A percentile compares a stretch with the other conserved stretches of the same genome.
These are phyloP conservation scores for Neurospora sp. DNA, from an alignment of 495 filamentous ascomycete species.

Conservation along the genomic window DNA sequence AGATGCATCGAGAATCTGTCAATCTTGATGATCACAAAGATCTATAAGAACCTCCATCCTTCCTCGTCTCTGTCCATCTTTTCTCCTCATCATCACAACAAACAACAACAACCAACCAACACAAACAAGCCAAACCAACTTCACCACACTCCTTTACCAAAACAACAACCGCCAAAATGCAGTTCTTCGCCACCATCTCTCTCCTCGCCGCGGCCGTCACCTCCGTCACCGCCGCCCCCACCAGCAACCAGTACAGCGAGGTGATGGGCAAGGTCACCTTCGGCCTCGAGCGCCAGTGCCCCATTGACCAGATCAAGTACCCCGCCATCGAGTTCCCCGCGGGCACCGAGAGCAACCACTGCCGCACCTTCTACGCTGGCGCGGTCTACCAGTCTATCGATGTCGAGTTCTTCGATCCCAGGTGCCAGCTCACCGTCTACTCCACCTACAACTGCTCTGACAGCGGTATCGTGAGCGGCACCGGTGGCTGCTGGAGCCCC, in stretches of 20 bases:
- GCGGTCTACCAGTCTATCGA: neutral
- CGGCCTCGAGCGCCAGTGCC: slow-evolving; percentile 61
- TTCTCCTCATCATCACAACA: neutral
- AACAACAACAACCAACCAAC: neutral
- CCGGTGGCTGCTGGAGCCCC: slow-evolving; percentile 3
- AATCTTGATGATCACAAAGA: neutral
- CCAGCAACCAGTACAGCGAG: slow-evolving; percentile 10
- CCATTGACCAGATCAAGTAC: slow-evolving; percentile 36
- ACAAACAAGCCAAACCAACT: neutral
- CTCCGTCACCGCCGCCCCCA: neutral
- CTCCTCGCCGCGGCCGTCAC: neutral
- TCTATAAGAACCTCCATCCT: neutral
- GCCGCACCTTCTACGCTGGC: slow-evolving; percentile 4
- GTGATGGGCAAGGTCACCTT: slow-evolving; percentile 48
- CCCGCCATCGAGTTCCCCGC: neutral
- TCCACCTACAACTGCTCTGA: slow-evolving; percentile 3
- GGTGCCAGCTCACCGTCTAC: slow-evolving; percentile 4
- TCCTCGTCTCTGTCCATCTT: neutral
- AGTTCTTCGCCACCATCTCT: neutral
- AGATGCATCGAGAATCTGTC: neutral
- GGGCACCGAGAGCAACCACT: neutral
- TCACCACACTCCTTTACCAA: neutral
- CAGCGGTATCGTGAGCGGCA: neutral
- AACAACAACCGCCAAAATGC: neutral
- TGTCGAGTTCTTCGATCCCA: neutral